Percentiles rank a stretch among this genome's conserved stretches.
Conservation (phyloP, 2,329 filamentous ascomycete species). For the Amylocarpus encephaloides region DNA sequence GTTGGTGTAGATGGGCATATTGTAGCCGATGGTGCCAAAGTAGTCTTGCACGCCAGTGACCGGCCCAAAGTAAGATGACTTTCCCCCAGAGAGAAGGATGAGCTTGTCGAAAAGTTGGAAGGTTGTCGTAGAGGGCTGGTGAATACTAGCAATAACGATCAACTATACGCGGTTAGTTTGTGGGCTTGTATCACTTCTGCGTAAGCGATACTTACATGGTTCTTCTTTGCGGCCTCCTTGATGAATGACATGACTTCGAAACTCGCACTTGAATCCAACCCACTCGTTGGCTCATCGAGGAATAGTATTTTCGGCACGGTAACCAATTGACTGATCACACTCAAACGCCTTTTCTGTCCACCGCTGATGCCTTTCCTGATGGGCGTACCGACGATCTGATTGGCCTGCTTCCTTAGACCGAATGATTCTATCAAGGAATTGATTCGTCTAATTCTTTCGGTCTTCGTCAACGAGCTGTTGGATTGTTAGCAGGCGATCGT, state of each 20-base stretch:
- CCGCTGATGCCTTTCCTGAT: slow-evolving; percentile 79
- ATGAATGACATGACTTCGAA: slow-evolving; percentile 66
- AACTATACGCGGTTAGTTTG: slow-evolving; percentile 40
- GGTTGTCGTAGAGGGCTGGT: slow-evolving; percentile 75
- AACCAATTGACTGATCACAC: slow-evolving; percentile 74
- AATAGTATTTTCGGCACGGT: slow-evolving; percentile 77
- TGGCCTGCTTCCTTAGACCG: slow-evolving; percentile 61
- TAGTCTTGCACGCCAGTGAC: slow-evolving; percentile 52
- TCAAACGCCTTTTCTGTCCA: slow-evolving; percentile 75
- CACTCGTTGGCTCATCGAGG: slow-evolving; percentile 81
- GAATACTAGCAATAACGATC: slow-evolving; percentile 75
- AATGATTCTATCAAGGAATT: slow-evolving; percentile 64
- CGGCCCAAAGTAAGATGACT: slow-evolving; percentile 66
- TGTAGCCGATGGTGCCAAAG: slow-evolving; percentile 53
- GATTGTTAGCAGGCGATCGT: neutral
- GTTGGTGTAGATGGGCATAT: slow-evolving; percentile 65
- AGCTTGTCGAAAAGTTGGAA: slow-evolving; percentile 79
- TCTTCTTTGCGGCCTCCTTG: slow-evolving; percentile 22
- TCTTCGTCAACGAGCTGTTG: slow-evolving; percentile 36
- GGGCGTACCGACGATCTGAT: slow-evolving; percentile 73
- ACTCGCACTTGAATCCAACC: slow-evolving; percentile 61
- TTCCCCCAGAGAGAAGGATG: slow-evolving; percentile 64
- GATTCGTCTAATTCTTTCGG: slow-evolving; percentile 57
- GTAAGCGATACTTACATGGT: slow-evolving; percentile 47
- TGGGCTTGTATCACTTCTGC: neutral